Evolutionary conservation across 2,329 filamentous ascomycete species (phyloP).

Genomic region (Macrophomina pseudophaseolina): DNA sequence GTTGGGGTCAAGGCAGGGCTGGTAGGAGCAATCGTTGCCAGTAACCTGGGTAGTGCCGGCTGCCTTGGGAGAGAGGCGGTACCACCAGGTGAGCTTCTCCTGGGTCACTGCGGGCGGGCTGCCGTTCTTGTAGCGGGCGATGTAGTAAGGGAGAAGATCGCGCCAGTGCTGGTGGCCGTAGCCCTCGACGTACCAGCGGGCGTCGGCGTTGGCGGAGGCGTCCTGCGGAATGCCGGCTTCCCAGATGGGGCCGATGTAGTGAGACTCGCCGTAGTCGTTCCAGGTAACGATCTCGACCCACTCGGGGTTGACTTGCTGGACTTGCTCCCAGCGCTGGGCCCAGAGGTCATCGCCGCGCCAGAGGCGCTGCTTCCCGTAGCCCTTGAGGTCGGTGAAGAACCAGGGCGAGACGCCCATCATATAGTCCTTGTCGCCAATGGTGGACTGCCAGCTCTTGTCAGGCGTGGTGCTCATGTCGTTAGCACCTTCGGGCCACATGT

Average conservation of each 20-base stretch:
- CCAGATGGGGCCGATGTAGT: slow-evolving; percentile 57
- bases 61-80: slow-evolving; percentile 46
- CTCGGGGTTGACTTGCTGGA: slow-evolving; percentile 43
- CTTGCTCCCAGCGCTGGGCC: slow-evolving; percentile 51
- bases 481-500: slow-evolving; percentile 54
- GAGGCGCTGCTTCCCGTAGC: slow-evolving; percentile 66
- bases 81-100: slow-evolving; percentile 51
- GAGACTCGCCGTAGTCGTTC: slow-evolving; percentile 66
- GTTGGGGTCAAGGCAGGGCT: slow-evolving; percentile 35
- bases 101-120: slow-evolving; percentile 34
- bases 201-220: slow-evolving; percentile 50
- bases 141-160: slow-evolving; percentile 56
- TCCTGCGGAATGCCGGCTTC: slow-evolving; percentile 54
- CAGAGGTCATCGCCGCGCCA: slow-evolving; percentile 67
- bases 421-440: slow-evolving; percentile 45
- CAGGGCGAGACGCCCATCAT: slow-evolving; percentile 56
- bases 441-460: slow-evolving; percentile 48
- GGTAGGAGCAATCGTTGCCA: slow-evolving; percentile 36
- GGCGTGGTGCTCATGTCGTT: slow-evolving; percentile 56
- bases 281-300: slow-evolving; percentile 63
- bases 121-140: slow-evolving; percentile 56
- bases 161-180: slow-evolving; percentile 60
- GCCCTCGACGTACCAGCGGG: slow-evolving; percentile 54
- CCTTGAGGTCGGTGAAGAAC: slow-evolving; percentile 63
- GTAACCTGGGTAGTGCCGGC: slow-evolving; percentile 46